These are phyloP conservation scores for Colletotrichum sp. DNA, from an alignment of 2,329 filamentous ascomycete genomes.

Conservation along the genomic window DNA sequence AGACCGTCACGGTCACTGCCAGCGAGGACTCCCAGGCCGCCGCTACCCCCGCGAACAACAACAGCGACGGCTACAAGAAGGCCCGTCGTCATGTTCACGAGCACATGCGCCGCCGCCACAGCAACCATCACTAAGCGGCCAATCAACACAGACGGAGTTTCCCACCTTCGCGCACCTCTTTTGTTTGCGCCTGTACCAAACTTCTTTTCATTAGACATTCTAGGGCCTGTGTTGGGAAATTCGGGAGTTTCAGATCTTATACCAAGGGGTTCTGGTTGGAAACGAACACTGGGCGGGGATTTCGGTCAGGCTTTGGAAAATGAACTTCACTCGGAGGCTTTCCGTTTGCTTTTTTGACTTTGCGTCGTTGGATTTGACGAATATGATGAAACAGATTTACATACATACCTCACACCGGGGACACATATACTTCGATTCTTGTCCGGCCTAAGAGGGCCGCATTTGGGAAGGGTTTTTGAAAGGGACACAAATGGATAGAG, in stretches of 20 bases:
- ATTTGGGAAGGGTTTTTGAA: conserved; percentile 14
- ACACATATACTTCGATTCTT: conserved; percentile 16
- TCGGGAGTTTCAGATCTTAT: conserved; percentile 9
- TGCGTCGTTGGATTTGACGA: conserved; percentile 8
- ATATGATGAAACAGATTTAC: conserved; percentile 10
- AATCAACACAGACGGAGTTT: background rate
- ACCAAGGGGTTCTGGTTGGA: conserved; percentile 1
- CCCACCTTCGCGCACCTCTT: background rate
- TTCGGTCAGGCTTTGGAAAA: background rate
- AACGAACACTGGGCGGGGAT: background rate
- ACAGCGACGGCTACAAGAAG: conserved; percentile 25
- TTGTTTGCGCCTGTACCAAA: conserved; percentile 2
- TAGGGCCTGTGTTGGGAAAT: conserved; percentile 11
- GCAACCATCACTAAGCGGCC: conserved; percentile 29
- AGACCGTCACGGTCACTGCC: conserved; percentile 51
- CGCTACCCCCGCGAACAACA: background rate
- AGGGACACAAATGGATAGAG: background rate
- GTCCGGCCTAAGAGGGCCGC: background rate
- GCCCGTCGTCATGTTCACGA: conserved; percentile 40
- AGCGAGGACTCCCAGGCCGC: conserved; percentile 46
- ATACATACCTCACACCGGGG: background rate
- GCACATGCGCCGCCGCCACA: conserved; percentile 38
- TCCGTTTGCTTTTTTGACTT: background rate
- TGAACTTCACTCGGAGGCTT: background rate
- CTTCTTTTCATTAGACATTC: conserved; percentile 21